phyloP scores from a whole-genome alignment of 2,329 filamentous ascomycete species.

The Helotiales sp. region DNA sequence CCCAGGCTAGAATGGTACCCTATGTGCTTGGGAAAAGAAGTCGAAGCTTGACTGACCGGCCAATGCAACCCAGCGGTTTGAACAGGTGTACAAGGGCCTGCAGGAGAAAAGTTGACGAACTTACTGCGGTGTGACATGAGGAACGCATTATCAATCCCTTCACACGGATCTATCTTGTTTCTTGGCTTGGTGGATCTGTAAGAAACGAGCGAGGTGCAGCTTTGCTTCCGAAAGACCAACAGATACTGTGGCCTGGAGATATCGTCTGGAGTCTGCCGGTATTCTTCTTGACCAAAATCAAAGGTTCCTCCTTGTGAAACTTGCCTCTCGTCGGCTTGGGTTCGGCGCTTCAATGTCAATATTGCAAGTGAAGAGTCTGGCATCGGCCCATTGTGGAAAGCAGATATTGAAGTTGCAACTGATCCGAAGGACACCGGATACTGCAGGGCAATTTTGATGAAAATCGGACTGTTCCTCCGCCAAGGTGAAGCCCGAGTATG shows the following conservation, averaged over 20 bases:
- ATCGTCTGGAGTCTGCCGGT: background rate
- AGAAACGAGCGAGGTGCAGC: conserved; percentile 19
- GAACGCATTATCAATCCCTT: conserved; percentile 7
- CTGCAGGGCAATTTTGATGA: background rate
- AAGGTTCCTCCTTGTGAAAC: background rate
- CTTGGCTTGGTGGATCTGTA: conserved; percentile 16
- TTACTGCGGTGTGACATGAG: conserved; percentile 4
- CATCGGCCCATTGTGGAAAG: background rate
- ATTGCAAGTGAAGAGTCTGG: background rate
- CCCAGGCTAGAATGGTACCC: conserved; percentile 5
- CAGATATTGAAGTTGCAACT: background rate
- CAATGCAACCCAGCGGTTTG: background rate
- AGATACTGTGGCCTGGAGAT: background rate
- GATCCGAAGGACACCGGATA: background rate
- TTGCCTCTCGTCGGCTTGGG: background rate
- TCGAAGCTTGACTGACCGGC: conserved; percentile 21
- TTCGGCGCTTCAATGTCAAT: background rate
- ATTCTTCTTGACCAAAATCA: background rate
- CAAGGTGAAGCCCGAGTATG: background rate
- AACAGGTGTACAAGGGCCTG: background rate
- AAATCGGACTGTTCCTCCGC: background rate
- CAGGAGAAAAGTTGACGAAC: conserved; percentile 1
- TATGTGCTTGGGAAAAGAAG: conserved; percentile 14
- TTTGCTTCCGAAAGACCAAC: background rate
- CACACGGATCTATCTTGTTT: conserved; percentile 18